A percentile compares a stretch with the other conserved stretches of the same genome.
Evolutionary conservation across 371 early-diverging fungal genomes (phyloP).

Genomic region (Synchytrium microbalum): DNA sequence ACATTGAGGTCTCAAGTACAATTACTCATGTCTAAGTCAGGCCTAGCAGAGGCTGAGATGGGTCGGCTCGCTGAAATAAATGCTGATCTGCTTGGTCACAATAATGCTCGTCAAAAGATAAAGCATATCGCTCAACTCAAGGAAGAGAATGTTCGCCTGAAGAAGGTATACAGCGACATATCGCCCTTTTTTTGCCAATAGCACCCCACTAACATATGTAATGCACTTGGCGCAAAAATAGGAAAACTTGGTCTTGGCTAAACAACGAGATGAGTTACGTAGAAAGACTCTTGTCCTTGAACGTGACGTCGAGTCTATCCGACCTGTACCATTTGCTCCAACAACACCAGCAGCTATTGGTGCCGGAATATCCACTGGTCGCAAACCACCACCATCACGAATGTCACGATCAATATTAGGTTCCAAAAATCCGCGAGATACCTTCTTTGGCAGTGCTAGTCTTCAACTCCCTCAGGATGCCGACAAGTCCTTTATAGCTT

Average conservation of each 20-base stretch:
- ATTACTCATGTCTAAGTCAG: not conserved
- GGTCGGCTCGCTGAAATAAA: slow-evolving; percentile 23
- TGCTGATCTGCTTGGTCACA: slow-evolving; percentile 35
- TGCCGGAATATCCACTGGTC: not conserved
- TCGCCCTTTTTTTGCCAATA: not conserved
- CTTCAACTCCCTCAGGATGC: not conserved
- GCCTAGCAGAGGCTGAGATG: slow-evolving; percentile 17
- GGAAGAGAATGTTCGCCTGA: slow-evolving; percentile 43
- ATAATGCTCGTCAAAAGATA: slow-evolving; percentile 40
- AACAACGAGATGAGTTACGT: slow-evolving; percentile 34
- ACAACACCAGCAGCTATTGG: not conserved
- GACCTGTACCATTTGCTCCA: not conserved
- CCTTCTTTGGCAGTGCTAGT: not conserved
- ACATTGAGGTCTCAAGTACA: not conserved
- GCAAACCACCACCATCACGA: not conserved
- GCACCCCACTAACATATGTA: not conserved
- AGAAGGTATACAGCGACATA: slow-evolving; percentile 23
- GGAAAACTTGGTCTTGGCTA: slow-evolving; percentile 35
- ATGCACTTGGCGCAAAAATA: slow-evolving; percentile 6
- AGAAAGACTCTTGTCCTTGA: slow-evolving; percentile 37
- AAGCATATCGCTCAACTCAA: slow-evolving; percentile 42
- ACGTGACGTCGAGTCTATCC: slow-evolving; percentile 42
- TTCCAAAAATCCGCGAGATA: not conserved
- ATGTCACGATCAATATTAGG: not conserved
- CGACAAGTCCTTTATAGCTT: too few relatives aligned